Evolutionary conservation across 2,329 filamentous ascomycete genomes (phyloP).

Genomic region (Tolypocladium endophyticum): DNA sequence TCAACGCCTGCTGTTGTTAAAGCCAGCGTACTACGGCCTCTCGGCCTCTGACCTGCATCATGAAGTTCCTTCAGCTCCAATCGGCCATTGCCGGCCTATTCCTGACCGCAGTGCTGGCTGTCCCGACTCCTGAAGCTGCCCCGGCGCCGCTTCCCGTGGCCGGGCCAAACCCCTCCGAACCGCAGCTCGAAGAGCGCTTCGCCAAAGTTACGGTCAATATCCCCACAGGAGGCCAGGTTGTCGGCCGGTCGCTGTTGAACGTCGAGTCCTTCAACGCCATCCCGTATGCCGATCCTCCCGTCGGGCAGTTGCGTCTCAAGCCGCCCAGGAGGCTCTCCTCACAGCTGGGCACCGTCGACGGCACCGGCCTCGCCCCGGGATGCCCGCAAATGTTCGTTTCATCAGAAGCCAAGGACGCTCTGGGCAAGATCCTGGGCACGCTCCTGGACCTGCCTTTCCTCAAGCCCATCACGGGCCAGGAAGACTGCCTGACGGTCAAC

Average conservation of each 20-base stretch:
- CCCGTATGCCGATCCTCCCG: constrained; percentile 62
- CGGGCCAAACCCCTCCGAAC: not conserved
- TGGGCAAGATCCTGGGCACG: constrained; percentile 34
- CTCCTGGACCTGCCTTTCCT: constrained; percentile 48
- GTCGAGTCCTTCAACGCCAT: constrained; percentile 67
- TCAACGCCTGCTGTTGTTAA: not conserved
- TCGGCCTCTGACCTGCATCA: not conserved
- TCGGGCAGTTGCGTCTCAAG: constrained; percentile 55
- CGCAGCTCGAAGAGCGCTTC: constrained; percentile 30
- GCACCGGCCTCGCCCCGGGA: constrained; percentile 44
- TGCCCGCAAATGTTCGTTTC: constrained; percentile 66
- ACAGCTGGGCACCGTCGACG: constrained; percentile 49
- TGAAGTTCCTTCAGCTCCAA: not conserved
- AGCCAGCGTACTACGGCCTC: not conserved
- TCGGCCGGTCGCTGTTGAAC: constrained; percentile 30
- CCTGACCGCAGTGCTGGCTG: constrained; percentile 8
- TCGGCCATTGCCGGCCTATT: constrained; percentile 2
- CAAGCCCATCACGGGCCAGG: constrained; percentile 41
- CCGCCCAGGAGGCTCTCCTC: constrained; percentile 50
- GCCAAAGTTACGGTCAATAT: constrained; percentile 41
- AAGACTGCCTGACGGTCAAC: constrained; percentile 55
- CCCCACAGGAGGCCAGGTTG: constrained; percentile 46
- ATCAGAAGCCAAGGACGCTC: constrained; percentile 26
- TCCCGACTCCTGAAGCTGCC: constrained; percentile 7
- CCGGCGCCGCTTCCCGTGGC: constrained; percentile 10